Conservation (phyloP, 352 stramenopile species). For the Pelagophyceae sp. region DNA sequence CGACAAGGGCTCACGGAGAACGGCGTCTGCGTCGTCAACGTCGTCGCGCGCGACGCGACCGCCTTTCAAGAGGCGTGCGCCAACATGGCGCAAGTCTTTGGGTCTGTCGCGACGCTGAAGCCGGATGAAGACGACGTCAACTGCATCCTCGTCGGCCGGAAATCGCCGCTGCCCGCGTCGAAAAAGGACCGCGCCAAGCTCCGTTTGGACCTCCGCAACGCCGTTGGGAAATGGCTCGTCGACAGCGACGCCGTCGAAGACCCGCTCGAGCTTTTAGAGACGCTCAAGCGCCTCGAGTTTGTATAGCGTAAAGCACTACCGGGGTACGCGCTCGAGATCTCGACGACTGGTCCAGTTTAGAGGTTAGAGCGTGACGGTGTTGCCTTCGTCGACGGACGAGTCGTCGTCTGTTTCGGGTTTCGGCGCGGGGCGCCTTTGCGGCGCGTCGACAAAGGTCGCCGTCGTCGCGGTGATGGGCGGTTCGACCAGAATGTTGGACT, state of each 20-base stretch:
- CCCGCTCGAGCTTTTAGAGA: not conserved
- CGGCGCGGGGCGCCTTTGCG: too few species aligned
- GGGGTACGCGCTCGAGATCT: too few species aligned
- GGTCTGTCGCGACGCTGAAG: slow-evolving; percentile 20
- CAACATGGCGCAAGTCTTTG: slow-evolving; percentile 23
- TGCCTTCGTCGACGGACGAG: too few species aligned
- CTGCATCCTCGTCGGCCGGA: slow-evolving; percentile 45
- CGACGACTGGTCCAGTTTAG: too few species aligned
- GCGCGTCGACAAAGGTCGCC: too few species aligned
- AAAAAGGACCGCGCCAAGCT: not conserved
- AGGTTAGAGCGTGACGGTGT: too few species aligned
- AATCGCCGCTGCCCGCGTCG: not conserved
- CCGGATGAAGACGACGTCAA: slow-evolving; percentile 50
- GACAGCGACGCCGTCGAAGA: not conserved
- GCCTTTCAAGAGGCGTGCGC: slow-evolving; percentile 41
- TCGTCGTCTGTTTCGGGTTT: too few species aligned
- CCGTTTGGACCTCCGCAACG: not conserved
- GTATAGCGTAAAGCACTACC: too few species aligned
- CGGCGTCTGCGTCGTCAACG: slow-evolving; percentile 56
- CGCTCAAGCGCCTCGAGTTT: not conserved
- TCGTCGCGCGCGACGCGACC: slow-evolving; percentile 35
- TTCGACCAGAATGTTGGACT: not conserved
- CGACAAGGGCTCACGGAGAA: slow-evolving; percentile 35
- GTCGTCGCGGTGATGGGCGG: too few species aligned
- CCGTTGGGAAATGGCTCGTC: not conserved